phyloP scores from a whole-genome alignment of 352 stramenopile species.

The Phytopythium mirpurense region DNA sequence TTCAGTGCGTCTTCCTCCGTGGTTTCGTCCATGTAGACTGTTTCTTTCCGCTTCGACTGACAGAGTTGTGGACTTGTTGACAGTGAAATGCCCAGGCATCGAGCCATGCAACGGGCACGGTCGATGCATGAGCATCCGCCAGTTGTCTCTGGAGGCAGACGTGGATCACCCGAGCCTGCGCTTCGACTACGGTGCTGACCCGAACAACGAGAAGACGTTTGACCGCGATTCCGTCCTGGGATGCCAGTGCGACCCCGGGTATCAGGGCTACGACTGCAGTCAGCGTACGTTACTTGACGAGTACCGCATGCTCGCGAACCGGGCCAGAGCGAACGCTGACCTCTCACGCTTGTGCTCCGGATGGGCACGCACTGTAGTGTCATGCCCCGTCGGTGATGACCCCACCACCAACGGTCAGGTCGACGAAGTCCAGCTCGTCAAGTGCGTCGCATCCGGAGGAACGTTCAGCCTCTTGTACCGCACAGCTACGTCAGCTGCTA shows the following conservation, averaged over 20 bases:
- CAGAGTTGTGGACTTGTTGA: background rate
- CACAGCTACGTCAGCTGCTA: slow-evolving; percentile 31
- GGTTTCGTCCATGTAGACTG: background rate
- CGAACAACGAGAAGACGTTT: slow-evolving; percentile 70
- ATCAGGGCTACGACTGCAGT: slow-evolving; percentile 88
- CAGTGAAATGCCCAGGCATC: slow-evolving; percentile 61
- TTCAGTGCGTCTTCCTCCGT: slow-evolving; percentile 23
- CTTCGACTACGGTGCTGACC: slow-evolving; percentile 63
- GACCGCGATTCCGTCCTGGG: slow-evolving; percentile 75
- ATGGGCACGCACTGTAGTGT: slow-evolving; percentile 29
- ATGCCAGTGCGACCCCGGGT: slow-evolving; percentile 90
- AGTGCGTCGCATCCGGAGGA: slow-evolving; percentile 53
- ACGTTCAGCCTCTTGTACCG: slow-evolving; percentile 63
- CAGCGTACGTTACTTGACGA: slow-evolving; percentile 25
- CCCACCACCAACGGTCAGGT: slow-evolving; percentile 71
- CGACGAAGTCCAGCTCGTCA: slow-evolving; percentile 78
- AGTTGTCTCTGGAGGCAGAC: slow-evolving; percentile 57
- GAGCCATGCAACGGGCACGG: slow-evolving; percentile 64
- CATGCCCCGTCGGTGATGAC: slow-evolving; percentile 86
- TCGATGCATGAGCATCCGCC: slow-evolving; percentile 64
- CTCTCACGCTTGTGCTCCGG: background rate
- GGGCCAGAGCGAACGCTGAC: background rate
- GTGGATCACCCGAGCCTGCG: slow-evolving; percentile 36
- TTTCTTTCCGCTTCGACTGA: no score
- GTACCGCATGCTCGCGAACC: background rate